Percentiles rank a stretch among this genome's conserved stretches.
Conservation (phyloP, 2,329 filamentous ascomycete species). For the Verticillium longisporum region DNA sequence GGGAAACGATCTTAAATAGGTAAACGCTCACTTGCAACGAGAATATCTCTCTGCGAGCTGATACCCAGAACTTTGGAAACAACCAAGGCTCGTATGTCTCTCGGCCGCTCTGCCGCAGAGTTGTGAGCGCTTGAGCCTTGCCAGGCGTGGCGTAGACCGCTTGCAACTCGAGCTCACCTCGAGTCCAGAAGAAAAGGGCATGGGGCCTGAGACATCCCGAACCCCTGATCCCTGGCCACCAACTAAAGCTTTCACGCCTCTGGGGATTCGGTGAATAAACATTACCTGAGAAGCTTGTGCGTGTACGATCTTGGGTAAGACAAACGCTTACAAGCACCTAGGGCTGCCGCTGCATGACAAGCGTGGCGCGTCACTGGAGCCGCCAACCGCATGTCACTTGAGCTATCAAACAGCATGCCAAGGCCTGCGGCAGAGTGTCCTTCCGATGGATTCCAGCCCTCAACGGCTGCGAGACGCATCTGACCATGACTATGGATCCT, state of each 20-base stretch:
- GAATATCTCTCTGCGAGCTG: not conserved
- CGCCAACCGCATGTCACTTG: not conserved
- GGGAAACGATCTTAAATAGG: not conserved
- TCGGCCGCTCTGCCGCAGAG: not conserved
- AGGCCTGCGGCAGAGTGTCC: not conserved
- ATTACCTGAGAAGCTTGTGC: not conserved
- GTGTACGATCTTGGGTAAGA: not conserved
- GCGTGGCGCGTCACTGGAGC: not conserved
- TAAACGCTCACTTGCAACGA: not conserved
- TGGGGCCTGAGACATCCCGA: not conserved
- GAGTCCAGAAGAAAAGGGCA: not conserved
- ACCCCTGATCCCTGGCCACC: not conserved
- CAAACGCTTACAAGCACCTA: not conserved
- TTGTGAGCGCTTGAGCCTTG: not conserved
- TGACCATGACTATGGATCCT: not conserved
- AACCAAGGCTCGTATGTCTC: not conserved
- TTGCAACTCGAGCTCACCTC: not conserved
- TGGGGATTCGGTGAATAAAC: not conserved
- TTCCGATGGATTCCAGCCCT: not conserved
- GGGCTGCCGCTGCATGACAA: not conserved
- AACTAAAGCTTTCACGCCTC: not conserved
- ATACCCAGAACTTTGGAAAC: not conserved
- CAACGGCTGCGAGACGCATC: not conserved
- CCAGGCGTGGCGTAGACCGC: not conserved
- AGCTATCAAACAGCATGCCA: not conserved